Evolutionary conservation across 164 flowering plant species (phyloP), one percentile per base, ranked within the genome.

Genomic region (Vitis riparia): DNA sequence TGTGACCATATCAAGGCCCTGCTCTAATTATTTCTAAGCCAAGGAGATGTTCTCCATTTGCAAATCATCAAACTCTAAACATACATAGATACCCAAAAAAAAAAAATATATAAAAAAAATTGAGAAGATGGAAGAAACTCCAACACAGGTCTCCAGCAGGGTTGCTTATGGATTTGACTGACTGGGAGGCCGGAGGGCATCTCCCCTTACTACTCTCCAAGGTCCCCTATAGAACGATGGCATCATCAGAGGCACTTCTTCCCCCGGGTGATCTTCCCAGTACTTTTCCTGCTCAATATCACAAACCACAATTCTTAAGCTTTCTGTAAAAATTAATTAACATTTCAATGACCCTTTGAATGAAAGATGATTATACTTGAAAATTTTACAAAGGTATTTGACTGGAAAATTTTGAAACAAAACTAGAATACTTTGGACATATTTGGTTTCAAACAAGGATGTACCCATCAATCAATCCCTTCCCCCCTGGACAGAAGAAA

Each of bases 231-330:
- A 91, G 71, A 87, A 91, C 63, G 71, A 84, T 8, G 98, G 98
- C 69, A 69, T 76, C 98, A 91, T 93, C 2, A 93, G 62, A 19
- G 96, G 96, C 44, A 88, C 93, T 11, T 73, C 83, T 75, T 92
- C 84, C 55, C 98, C 97, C 47, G 97, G 97, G 56, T 94, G 98
- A 10, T 88, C 93, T 81, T 94, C 97, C 97, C 98, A 92, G 76
- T 88, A 92, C 65, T 86, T 92, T 73, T 94, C 98, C 98, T 94
- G 92, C 51, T 66, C 68, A 63, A 65, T n/a, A 61, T 8, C 60
- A 71, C n/a, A 68, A 15, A 52, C 11, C 29, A 59, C 11, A 68
- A 52, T 53, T 37, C 32, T 44, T 53, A 23, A 32, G 62, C 9
- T 47, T 7, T 37, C 44, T 37, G 6, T 37, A 37, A 37, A 37